Conservation (phyloP, 1,139 yeast species). For the Lodderomyces metapsilosis region DNA sequence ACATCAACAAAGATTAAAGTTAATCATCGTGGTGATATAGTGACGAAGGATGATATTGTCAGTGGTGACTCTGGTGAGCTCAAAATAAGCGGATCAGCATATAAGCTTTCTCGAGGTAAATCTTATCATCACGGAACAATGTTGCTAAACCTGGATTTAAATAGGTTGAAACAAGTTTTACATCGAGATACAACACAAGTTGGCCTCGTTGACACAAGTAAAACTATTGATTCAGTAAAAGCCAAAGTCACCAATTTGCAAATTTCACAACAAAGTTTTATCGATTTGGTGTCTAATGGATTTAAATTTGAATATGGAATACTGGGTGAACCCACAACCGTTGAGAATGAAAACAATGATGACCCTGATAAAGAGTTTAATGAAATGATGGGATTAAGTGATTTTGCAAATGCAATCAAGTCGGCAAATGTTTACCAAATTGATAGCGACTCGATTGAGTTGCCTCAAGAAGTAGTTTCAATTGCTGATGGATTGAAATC, state of each 20-base stretch:
- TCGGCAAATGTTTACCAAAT: constrained; percentile 19
- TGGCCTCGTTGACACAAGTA: constrained; percentile 53
- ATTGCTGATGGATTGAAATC: constrained; percentile 44
- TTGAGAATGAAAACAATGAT: constrained; percentile 20
- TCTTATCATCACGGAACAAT: constrained; percentile 97
- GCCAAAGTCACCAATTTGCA: constrained; percentile 71
- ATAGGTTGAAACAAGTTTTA: constrained; percentile 55
- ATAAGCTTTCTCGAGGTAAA: constrained; percentile 75
- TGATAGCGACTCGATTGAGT: constrained; percentile 25
- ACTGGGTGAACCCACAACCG: constrained; percentile 9
- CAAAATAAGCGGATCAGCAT: constrained; percentile 90
- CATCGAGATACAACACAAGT: constrained; percentile 43
- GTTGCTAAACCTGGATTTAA: constrained; percentile 69
- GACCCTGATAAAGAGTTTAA: constrained; percentile 19
- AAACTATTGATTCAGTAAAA: constrained; percentile 71
- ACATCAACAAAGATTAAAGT: constrained; percentile 32
- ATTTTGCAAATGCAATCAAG: constrained; percentile 24
- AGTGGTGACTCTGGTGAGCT: constrained; percentile 14
- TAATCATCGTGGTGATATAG: constrained; percentile 80
- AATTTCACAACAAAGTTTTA: constrained; percentile 46
- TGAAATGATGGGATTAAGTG: constrained; percentile 36
- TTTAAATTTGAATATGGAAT: constrained; percentile 41
- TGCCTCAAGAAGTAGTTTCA: constrained; percentile 48
- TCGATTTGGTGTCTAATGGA: constrained; percentile 42
- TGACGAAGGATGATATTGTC: constrained; percentile 52